Percentiles rank a stretch among this genome's conserved stretches.
Conservation (phyloP, 495 filamentous ascomycete species). For the Cercophora scortea region DNA sequence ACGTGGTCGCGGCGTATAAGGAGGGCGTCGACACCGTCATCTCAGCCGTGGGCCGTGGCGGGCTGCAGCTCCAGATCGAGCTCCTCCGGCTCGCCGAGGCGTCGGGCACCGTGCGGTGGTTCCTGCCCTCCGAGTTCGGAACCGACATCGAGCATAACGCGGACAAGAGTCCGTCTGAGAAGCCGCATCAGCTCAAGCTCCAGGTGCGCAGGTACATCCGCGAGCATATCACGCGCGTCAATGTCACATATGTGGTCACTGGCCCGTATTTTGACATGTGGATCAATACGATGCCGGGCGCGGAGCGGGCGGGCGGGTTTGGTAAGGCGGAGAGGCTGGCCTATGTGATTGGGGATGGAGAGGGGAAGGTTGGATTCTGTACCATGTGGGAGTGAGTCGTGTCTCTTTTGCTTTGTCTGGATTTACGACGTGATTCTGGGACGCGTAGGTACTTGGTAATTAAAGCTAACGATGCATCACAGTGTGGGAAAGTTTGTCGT, state of each 20-base stretch:
- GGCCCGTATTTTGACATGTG: constrained; percentile 65
- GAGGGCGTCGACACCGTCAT: constrained; percentile 53
- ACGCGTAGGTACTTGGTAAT: no score
- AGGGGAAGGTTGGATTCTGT: constrained; percentile 53
- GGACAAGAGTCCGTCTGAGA: constrained; percentile 47
- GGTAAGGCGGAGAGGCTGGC: constrained; percentile 48
- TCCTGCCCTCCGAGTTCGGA: constrained; percentile 67
- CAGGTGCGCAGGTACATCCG: constrained; percentile 52
- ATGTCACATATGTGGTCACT: constrained; percentile 61
- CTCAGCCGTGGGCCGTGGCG: constrained; percentile 54
- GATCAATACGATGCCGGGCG: constrained; percentile 31
- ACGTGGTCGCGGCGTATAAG: constrained; percentile 45
- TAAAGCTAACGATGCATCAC: constrained; percentile 2
- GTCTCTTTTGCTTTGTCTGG: neutral
- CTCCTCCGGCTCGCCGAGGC: constrained; percentile 52
- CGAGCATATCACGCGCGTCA: constrained; percentile 42
- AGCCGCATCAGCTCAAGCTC: constrained; percentile 64
- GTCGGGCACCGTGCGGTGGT: constrained; percentile 50
- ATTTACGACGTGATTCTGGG: no score
- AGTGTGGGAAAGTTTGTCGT: constrained; percentile 62
- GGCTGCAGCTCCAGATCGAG: constrained; percentile 49
- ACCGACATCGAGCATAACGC: constrained; percentile 64
- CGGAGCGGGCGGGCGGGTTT: constrained; percentile 42
- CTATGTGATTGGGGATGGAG: constrained; percentile 49
- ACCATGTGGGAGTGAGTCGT: constrained; percentile 63